Conservation (phyloP, 108 stramenopile genomes). For the Nitzschia sp. region DNA sequence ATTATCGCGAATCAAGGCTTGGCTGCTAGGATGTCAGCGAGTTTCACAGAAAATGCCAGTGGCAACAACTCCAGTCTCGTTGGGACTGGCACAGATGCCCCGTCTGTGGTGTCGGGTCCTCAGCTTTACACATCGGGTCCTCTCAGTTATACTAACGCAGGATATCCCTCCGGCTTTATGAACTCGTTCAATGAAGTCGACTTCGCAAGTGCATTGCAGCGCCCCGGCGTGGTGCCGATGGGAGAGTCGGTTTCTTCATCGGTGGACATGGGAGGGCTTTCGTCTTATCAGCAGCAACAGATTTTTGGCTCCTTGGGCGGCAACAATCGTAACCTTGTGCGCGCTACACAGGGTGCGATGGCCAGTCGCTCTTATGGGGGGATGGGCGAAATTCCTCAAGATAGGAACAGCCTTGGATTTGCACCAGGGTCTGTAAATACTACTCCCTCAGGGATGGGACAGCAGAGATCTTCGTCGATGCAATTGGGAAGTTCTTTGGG, state of each 20-base stretch:
- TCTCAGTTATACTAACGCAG: conserved; percentile 55
- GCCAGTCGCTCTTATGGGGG: conserved; percentile 23
- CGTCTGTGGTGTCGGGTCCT: neutral
- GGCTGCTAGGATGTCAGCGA: neutral
- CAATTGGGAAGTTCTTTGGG: neutral
- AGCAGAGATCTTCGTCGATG: neutral
- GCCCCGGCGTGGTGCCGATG: conserved; percentile 80
- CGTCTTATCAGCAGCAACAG: conserved; percentile 17
- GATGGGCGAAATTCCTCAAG: neutral
- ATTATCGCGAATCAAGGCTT: neutral
- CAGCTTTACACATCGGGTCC: conserved; percentile 29
- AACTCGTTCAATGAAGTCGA: conserved; percentile 50
- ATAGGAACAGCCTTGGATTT: neutral
- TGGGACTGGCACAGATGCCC: neutral
- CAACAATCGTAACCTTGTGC: conserved; percentile 14
- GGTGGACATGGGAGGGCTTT: conserved; percentile 1
- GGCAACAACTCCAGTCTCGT: neutral
- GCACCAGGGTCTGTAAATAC: neutral
- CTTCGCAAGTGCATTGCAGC: conserved; percentile 73
- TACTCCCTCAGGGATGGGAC: neutral
- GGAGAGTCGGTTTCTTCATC: conserved; percentile 22
- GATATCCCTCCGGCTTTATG: conserved; percentile 28
- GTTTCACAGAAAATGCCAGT: conserved; percentile 2
- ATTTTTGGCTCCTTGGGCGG: neutral
- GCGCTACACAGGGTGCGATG: conserved; percentile 7